These are phyloP conservation scores for Aschersonia sp. DNA, from an alignment of 2,329 filamentous ascomycete genomes.

Conservation along the genomic window DNA sequence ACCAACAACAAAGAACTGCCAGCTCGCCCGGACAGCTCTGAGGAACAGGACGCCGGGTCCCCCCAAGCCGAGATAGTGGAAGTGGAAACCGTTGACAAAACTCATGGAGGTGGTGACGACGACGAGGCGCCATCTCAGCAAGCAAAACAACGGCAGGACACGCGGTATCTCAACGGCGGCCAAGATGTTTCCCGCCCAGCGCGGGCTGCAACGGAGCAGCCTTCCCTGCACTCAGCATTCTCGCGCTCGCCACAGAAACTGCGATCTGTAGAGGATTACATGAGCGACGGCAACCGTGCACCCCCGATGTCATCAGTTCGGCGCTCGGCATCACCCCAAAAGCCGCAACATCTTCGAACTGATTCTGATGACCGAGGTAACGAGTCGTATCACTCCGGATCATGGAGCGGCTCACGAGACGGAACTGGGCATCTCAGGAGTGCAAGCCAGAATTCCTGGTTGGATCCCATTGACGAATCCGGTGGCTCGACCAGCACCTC, in stretches of 20 bases:
- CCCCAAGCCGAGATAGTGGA: conserved; percentile 1
- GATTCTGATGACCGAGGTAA: conserved; percentile 4
- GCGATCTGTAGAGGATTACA: conserved; percentile 15
- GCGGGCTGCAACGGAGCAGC: conserved; percentile 1
- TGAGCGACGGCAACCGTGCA: conserved; percentile 43
- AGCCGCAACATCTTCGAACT: conserved; percentile 8
- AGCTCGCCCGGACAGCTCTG: conserved; percentile 44
- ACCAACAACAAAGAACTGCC: conserved; percentile 63
- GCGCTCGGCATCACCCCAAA: conserved; percentile 32
- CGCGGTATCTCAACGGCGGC: conserved; percentile 9
- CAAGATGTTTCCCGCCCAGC: conserved; percentile 10
- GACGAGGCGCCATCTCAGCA: conserved; percentile 7
- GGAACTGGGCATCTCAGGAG: conserved; percentile 32
- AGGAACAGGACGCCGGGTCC: conserved; percentile 7
- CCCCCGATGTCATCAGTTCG: conserved; percentile 58
- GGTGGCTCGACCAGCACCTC: conserved; percentile 63
- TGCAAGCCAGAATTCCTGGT: conserved; percentile 70
- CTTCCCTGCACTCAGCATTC: conserved; percentile 36
- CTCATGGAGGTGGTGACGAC: conserved; percentile 21
- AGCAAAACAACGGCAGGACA: conserved; percentile 8
- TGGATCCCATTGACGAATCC: conserved; percentile 90
- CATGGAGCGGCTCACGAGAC: conserved; percentile 11
- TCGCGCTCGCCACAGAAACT: conserved; percentile 28
- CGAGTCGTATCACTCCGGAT: conserved; percentile 3
- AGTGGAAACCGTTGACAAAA: neutral